These are phyloP conservation scores for Gynostemma pentaphyllum DNA, from an alignment of 306 rosid species.

Conservation along the genomic window DNA sequence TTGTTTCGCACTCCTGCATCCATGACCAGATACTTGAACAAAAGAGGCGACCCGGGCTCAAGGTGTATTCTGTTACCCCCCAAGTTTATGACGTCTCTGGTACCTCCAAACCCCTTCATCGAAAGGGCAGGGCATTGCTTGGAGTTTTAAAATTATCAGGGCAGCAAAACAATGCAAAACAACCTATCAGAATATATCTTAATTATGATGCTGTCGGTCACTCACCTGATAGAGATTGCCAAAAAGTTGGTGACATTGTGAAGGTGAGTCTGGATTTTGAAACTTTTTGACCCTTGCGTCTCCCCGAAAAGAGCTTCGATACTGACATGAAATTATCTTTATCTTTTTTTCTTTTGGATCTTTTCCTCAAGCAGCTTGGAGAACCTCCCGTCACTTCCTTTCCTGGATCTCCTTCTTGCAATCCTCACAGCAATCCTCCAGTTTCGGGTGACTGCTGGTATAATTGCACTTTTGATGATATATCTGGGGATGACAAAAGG, in stretches of 20 bases:
- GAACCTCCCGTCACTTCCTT: slow-evolving; percentile 57
- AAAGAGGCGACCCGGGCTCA: slow-evolving; percentile 77
- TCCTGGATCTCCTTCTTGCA: slow-evolving; percentile 60
- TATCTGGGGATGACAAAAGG: slow-evolving; percentile 79
- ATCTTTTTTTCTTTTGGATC: slow-evolving; percentile 5
- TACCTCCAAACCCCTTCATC: slow-evolving; percentile 36
- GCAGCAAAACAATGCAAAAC: slow-evolving; percentile 45
- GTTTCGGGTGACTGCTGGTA: slow-evolving; percentile 93
- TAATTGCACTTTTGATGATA: slow-evolving; percentile 87
- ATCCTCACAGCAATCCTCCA: slow-evolving; percentile 72
- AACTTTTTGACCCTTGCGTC: background rate
- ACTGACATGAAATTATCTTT: slow-evolving; percentile 7
- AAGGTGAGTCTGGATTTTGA: slow-evolving; percentile 42
- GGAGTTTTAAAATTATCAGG: slow-evolving; percentile 30
- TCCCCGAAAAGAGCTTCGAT: background rate
- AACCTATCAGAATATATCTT: slow-evolving; percentile 83
- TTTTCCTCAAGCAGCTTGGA: slow-evolving; percentile 54
- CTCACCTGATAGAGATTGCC: slow-evolving; percentile 87
- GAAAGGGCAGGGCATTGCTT: slow-evolving; percentile 72
- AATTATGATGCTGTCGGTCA: slow-evolving; percentile 99
- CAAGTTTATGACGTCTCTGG: slow-evolving; percentile 54
- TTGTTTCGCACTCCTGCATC: slow-evolving; percentile 87
- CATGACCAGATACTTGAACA: slow-evolving; percentile 91
- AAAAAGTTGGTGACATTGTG: slow-evolving; percentile 60
- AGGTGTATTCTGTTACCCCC: slow-evolving; percentile 80